phyloP scores from a whole-genome alignment of 2,329 filamentous ascomycete species.

The Fusarium sp. region DNA sequence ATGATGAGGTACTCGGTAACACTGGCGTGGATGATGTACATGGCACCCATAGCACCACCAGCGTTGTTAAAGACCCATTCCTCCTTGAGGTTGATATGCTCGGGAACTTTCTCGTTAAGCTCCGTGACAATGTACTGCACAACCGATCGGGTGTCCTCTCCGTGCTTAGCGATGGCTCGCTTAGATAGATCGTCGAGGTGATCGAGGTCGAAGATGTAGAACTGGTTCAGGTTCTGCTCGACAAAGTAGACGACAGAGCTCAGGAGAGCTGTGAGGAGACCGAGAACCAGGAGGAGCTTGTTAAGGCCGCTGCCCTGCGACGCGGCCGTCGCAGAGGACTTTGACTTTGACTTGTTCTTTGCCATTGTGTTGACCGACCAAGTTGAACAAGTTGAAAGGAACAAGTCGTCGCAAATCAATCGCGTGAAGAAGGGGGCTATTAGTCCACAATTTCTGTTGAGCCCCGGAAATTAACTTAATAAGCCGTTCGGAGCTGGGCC shows the following conservation, averaged over 20 bases:
- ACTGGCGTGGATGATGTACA: slow-evolving; percentile 92
- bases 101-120: slow-evolving; percentile 62
- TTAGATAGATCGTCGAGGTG: slow-evolving; percentile 76
- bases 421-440: slow-evolving; percentile 2
- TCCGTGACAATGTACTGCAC: slow-evolving; percentile 77
- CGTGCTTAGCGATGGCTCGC: slow-evolving; percentile 73
- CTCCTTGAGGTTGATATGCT: slow-evolving; percentile 74
- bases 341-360: slow-evolving; percentile 34
- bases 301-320: slow-evolving; percentile 44
- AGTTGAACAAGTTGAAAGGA: neutral
- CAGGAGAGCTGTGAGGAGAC: slow-evolving; percentile 64
- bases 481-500: slow-evolving; percentile 22
- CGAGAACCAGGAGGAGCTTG: slow-evolving; percentile 60
- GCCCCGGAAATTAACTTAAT: slow-evolving; percentile 32
- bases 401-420: neutral
- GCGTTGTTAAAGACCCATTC: slow-evolving; percentile 95
- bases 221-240: slow-evolving; percentile 67
- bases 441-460: slow-evolving; percentile 26
- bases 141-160: slow-evolving; percentile 77
- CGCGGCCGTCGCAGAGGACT: slow-evolving; percentile 31
- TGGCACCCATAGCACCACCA: slow-evolving; percentile 89
- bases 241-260: slow-evolving; percentile 64
- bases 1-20: slow-evolving; percentile 92
- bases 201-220: slow-evolving; percentile 80
- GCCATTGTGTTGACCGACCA: slow-evolving; percentile 23